These are phyloP conservation scores for Candida sanyiensis DNA, from an alignment of 805 yeast species.

Conservation along the genomic window DNA sequence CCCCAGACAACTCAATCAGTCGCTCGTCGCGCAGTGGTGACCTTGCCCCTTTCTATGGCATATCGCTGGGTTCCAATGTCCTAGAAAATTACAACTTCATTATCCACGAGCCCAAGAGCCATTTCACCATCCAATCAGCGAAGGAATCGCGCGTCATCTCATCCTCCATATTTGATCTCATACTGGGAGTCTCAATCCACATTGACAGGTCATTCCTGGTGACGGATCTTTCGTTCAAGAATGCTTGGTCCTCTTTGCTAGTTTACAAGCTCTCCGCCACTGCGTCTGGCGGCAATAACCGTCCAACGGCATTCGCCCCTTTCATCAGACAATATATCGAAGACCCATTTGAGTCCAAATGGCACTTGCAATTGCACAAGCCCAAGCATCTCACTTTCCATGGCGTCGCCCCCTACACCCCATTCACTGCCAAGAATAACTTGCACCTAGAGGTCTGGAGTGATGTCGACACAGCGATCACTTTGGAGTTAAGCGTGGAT, in stretches of 20 bases:
- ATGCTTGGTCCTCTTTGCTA: slow-evolving; percentile 57
- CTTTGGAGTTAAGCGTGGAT: slow-evolving; percentile 39
- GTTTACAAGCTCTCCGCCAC: slow-evolving; percentile 40
- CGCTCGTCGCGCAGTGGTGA: slow-evolving; percentile 50
- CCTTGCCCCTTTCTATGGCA: slow-evolving; percentile 40
- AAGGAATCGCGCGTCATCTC: slow-evolving; percentile 5
- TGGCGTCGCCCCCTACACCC: slow-evolving; percentile 66
- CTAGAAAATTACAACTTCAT: slow-evolving; percentile 44
- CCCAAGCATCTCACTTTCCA: slow-evolving; percentile 42
- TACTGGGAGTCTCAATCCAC: slow-evolving; percentile 28
- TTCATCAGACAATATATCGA: slow-evolving; percentile 60
- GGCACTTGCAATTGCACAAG: slow-evolving; percentile 53
- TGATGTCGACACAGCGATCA: slow-evolving; percentile 18
- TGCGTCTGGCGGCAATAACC: no score
- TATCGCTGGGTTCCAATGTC: slow-evolving; percentile 36
- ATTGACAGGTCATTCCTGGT: slow-evolving; percentile 40
- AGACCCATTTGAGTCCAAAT: slow-evolving; percentile 71
- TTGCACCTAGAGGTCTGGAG: slow-evolving; percentile 46
- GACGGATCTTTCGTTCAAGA: slow-evolving; percentile 44
- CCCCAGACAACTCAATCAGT: slow-evolving; percentile 1
- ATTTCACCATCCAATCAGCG: slow-evolving; percentile 7
- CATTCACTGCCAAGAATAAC: slow-evolving; percentile 33
- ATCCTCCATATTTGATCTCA: slow-evolving; percentile 6
- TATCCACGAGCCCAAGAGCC: slow-evolving; percentile 36
- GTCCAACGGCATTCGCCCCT: slow-evolving; percentile 41